phyloP scores from a whole-genome alignment of 129 eudicot species.

The Solidago caesia region DNA sequence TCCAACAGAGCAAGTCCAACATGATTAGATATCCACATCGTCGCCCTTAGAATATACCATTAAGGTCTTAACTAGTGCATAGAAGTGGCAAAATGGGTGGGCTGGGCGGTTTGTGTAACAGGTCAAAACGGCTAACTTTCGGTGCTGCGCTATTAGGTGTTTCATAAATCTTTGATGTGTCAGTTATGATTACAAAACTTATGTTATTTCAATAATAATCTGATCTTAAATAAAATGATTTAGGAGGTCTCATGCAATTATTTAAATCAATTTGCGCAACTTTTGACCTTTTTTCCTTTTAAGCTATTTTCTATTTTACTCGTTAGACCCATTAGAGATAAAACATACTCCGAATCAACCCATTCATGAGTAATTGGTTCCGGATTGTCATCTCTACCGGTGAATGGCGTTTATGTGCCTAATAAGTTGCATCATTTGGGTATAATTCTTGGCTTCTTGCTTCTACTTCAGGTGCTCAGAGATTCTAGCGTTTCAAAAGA shows the following conservation, averaged over 20 bases:
- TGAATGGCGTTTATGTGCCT: neutral
- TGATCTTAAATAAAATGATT: neutral
- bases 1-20: no score
- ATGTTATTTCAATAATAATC: neutral
- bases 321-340: neutral
- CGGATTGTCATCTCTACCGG: neutral
- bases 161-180: no score
- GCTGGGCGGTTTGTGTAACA: no score
- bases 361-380: neutral
- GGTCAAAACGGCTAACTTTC: no score
- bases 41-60: no score
- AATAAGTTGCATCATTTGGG: neutral
- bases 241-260: neutral
- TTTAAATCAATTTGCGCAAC: neutral
- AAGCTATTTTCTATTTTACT: neutral
- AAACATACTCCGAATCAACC: neutral
- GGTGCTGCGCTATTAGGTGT: no score
- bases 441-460: neutral
- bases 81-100: no score
- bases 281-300: neutral
- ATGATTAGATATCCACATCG: no score
- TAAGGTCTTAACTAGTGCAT: no score
- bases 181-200: neutral
- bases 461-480: constrained; percentile 52
- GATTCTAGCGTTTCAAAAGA: constrained; percentile 64